Evolutionary conservation across 2,329 filamentous ascomycete species (phyloP), one percentile per base, ranked within the genome.

Genomic region (Neospermospora avenae): DNA sequence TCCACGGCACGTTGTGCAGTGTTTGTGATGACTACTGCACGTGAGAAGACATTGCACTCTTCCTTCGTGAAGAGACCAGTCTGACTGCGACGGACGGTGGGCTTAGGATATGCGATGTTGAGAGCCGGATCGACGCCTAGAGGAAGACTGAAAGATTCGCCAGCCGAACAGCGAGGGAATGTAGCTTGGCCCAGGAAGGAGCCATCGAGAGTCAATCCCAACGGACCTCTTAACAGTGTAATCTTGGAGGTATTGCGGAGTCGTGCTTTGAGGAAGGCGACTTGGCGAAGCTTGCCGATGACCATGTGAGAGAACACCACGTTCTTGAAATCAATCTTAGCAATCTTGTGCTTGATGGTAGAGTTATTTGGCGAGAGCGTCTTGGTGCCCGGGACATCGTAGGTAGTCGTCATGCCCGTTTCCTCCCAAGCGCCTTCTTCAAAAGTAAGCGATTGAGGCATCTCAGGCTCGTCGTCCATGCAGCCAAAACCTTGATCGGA

Each of bases 121-220:
- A 88, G 79, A 4, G 78, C 77, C 2, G 83, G 83, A 68, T 87
- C 84, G 4, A 86, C 75, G n/a, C 85, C 85, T 0, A 88, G 75
- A 51, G 76, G 76, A 1, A 88, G 74, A 22, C 72, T 75, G 69
- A 88, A 81, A 1, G 69, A 65, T 55, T 84, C 81, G 39, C 82
- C 82, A 0, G 82, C 74, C 48, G 77, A 80, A 69, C 83, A 85
- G 31, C 80, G 78, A 1, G 84, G 82, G 35, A 87, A 74, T 0
- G 69, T 75, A 1, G 80, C 78, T 58, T 81, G 81, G 3, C 85
- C 84, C 57, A 88, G 74, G 72, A 87, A 88, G 8, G 78, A 78
- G 3, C 83, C 82, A 68, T 88, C 85, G n/a, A 88, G 78, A 0
- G 82, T 86, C 7, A 88, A 75, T 4, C 84, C 82, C 0, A 78